Evolutionary conservation across 192 early-diverging fungal genomes (phyloP).

Genomic region (Linderina pennispora): DNA sequence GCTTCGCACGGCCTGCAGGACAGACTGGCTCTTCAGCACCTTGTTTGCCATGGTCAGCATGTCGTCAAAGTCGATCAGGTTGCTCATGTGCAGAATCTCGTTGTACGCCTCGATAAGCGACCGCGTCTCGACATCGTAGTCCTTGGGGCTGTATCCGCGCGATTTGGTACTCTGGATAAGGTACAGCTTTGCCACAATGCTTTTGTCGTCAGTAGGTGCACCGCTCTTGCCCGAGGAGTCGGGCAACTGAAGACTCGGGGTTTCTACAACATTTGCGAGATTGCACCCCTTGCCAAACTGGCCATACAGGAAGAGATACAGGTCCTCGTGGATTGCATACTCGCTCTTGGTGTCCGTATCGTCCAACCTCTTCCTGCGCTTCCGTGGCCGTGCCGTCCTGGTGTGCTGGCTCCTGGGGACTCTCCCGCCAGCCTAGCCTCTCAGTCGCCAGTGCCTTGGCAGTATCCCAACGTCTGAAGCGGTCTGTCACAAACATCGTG

Average conservation of each 20-base stretch:
- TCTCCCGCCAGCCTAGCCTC: not conserved
- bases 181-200: not conserved
- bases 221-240: not conserved
- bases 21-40: slow-evolving; percentile 7
- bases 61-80: slow-evolving; percentile 45
- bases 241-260: too few relatives aligned
- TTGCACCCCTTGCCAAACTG: not conserved
- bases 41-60: slow-evolving; percentile 18
- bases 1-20: slow-evolving; percentile 10
- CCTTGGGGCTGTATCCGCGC: slow-evolving; percentile 19
- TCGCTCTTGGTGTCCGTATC: not conserved
- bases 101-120: slow-evolving; percentile 39
- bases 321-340: slow-evolving; percentile 5
- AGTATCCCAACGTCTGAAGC: slow-evolving; percentile 1
- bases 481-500: slow-evolving; percentile 9
- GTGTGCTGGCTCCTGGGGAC: not conserved
- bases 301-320: slow-evolving; percentile 21
- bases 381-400: not conserved
- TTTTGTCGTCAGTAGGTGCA: slow-evolving; percentile 12
- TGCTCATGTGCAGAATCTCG: slow-evolving; percentile 16
- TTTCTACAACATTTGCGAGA: slow-evolving; percentile 8
- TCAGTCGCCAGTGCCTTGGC: slow-evolving; percentile 1
- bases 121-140: slow-evolving; percentile 12
- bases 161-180: slow-evolving; percentile 37
- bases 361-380: slow-evolving; percentile 9